phyloP scores from a whole-genome alignment of 225 moss, liverwort and hornwort genomes.

The Thuidium tamariscinum region DNA sequence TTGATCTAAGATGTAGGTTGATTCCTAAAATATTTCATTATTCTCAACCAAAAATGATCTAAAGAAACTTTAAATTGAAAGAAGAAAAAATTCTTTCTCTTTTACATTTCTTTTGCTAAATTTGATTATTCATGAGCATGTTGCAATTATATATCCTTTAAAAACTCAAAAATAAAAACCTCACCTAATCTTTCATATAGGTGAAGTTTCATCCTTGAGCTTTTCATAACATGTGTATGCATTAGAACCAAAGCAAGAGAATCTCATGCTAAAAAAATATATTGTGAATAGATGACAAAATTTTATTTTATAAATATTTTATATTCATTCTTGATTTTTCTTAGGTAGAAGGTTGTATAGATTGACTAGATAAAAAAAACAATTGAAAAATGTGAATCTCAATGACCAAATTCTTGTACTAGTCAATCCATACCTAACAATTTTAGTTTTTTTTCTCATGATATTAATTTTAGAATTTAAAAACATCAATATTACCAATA shows the following conservation, averaged over 20 bases:
- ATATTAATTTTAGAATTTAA: neutral
- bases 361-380: neutral
- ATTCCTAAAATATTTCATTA: neutral
- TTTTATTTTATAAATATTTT: neutral
- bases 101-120: neutral
- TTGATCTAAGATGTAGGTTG: neutral
- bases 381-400: neutral
- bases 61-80: neutral
- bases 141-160: neutral
- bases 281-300: no score
- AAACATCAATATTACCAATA: no score
- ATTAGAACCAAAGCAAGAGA: neutral
- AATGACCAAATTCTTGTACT: no score
- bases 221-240: accelerated
- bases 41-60: neutral
- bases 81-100: no score
- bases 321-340: neutral
- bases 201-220: neutral
- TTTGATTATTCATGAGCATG: neutral
- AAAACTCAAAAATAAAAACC: neutral
- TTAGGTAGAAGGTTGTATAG: neutral
- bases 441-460: neutral
- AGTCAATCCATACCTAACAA: accelerated
- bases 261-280: neutral
- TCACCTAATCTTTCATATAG: neutral